A percentile compares a stretch with the other conserved stretches of the same genome.
Conservation (phyloP, 768 basidiomycete species). For the Trametes villosa region DNA sequence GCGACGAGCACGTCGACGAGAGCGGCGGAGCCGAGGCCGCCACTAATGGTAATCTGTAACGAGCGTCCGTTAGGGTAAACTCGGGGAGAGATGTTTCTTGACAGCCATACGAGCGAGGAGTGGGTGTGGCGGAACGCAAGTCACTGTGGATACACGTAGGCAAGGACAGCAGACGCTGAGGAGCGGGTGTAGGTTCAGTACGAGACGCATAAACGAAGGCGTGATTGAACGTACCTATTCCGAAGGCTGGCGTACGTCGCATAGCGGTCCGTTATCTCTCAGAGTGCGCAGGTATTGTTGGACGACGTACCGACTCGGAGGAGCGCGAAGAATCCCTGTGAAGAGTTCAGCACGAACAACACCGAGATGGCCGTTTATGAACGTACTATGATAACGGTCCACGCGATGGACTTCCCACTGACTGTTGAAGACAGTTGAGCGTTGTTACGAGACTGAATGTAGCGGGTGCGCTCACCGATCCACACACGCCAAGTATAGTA, state of each 20-base stretch:
- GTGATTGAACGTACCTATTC: constrained; percentile 4
- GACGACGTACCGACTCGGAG: constrained; percentile 11
- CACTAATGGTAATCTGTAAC: constrained; percentile 15
- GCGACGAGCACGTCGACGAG: constrained; percentile 22
- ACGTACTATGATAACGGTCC: constrained; percentile 8
- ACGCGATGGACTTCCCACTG: constrained; percentile 3
- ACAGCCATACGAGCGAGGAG: constrained; percentile 3
- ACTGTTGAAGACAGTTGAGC: not conserved
- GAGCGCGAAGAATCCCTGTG: constrained; percentile 7
- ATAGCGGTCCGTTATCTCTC: not conserved
- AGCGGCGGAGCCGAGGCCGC: constrained; percentile 21
- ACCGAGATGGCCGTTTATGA: not conserved
- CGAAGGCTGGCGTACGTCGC: not conserved
- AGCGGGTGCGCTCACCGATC: constrained; percentile 3
- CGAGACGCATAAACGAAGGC: not conserved
- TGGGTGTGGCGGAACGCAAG: not conserved
- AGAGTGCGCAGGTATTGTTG: not conserved
- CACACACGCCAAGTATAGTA: constrained; percentile 24
- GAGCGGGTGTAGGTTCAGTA: no score
- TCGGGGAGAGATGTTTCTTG: not conserved
- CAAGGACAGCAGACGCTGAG: constrained; percentile 11
- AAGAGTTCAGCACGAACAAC: not conserved
- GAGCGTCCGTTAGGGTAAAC: not conserved
- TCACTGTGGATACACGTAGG: constrained; percentile 13
- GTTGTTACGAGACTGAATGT: no score